Base-by-base conservation (phyloP, 139 green algal genomes). In the Chlamydomonas asymmetrica region DNA sequence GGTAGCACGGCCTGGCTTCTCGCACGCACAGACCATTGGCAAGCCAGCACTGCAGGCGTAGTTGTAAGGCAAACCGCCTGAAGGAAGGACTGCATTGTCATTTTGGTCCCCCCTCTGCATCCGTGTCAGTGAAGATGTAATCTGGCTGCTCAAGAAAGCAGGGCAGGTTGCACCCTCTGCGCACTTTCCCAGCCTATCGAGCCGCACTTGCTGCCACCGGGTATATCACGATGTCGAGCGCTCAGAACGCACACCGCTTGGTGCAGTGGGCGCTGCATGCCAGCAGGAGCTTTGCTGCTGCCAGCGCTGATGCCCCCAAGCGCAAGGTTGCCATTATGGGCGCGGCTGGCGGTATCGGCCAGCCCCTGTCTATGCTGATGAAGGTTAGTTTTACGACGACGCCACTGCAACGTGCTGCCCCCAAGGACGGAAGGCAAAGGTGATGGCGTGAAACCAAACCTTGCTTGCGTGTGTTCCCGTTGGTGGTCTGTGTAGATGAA, bases 311-410 rank as follows among this genome's bases (percentile, higher is more conserved):
- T 32, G 59, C 39, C 43, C 75, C 75, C 9, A 84, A 88, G 18
- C 80, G 89, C 56, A 97, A 97, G 77, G 92, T 98, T 7, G 92
- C 88, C 1, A 84, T 98, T 1, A 81, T 98, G 25, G 93, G 93
- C 32, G 93, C 94, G 62, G 92, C 93, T 76, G 94, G 93, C 35
- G 93, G 93, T 52, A 98, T 97, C 74, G 94, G 93, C 39, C 93
- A 97, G 89, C 93, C 93, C 2, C 82, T 97, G 34, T 89, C 87
- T 18, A 82, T 99, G 71, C 88, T 99, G n/a, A 94, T 99, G 90
- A 98, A 98, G 91, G 88, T 94, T 66, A 22, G 16, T 32, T 35
- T 32, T 32, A 35, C 59, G 25, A 66, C 27, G 16, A 13, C 23
- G 18, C 59, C n/a, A 66, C 27, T 35, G 64, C 25, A 6, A 8